Conservation (phyloP, 495 filamentous ascomycete genomes). For the Neurospora sublineolata region DNA sequence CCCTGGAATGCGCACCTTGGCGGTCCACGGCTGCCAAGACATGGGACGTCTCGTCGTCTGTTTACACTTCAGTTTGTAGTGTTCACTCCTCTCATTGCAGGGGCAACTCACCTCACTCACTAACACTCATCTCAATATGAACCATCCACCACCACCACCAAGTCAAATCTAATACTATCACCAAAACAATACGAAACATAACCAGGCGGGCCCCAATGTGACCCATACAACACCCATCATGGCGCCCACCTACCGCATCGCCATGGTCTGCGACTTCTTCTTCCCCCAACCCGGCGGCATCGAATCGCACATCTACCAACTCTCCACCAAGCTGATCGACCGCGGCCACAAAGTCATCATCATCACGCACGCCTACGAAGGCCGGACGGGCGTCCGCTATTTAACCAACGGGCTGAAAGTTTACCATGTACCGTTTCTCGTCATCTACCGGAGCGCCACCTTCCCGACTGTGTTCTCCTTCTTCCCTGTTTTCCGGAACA, state of each 20-base stretch:
- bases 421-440: slow-evolving; percentile 90
- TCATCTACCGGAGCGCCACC: slow-evolving; percentile 90
- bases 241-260: slow-evolving; percentile 50
- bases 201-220: no score
- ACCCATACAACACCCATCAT: slow-evolving; percentile 23
- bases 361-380: slow-evolving; percentile 92
- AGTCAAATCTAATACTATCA: background rate
- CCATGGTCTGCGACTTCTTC: slow-evolving; percentile 98
- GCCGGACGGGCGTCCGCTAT: slow-evolving; percentile 86
- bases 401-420: slow-evolving; percentile 97
- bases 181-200: no score
- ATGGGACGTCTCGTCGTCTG: background rate
- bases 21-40: background rate
- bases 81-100: background rate
- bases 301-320: slow-evolving; percentile 96
- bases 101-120: background rate
- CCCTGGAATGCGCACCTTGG: background rate
- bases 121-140: background rate
- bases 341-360: slow-evolving; percentile 96
- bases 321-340: slow-evolving; percentile 91
- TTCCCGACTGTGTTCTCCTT: slow-evolving; percentile 97
- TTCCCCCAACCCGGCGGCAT: slow-evolving; percentile 93
- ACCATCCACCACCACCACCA: background rate
- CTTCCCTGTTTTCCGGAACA: slow-evolving; percentile 93
- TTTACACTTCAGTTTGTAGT: background rate